A percentile compares a stretch with the other conserved stretches of the same genome.
Evolutionary conservation across 139 green algal genomes (phyloP).

Genomic region (Chlorella vulgaris): DNA sequence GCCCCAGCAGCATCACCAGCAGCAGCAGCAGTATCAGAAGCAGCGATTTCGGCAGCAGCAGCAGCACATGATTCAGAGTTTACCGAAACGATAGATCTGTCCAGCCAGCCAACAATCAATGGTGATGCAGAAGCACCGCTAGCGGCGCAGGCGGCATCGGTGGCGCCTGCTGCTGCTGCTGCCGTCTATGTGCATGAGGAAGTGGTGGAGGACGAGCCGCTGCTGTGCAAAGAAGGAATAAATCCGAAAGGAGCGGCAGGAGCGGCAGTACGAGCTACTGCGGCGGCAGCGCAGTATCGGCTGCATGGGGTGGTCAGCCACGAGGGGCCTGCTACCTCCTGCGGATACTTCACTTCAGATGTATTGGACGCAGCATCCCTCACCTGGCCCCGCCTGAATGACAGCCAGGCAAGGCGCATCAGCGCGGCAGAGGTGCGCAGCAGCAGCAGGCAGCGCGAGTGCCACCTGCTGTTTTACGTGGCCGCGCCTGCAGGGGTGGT

Average conservation of each 20-base stretch:
- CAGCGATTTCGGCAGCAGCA: no score
- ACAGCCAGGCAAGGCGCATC: constrained; percentile 43
- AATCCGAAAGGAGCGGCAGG: background rate
- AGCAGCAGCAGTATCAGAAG: no score
- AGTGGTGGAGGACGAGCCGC: background rate
- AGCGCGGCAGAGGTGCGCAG: constrained; percentile 16
- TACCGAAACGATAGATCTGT: no score
- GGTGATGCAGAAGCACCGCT: no score
- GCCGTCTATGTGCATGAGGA: background rate
- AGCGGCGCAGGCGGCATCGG: background rate
- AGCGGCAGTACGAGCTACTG: background rate
- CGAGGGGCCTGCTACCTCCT: constrained; percentile 30
- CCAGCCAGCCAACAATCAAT: no score
- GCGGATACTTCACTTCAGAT: constrained; percentile 52
- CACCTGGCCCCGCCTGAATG: constrained; percentile 49
- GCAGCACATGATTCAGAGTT: no score
- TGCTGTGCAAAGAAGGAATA: background rate
- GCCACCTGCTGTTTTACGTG: constrained; percentile 63
- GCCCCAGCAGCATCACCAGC: no score
- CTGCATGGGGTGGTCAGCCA: constrained; percentile 44
- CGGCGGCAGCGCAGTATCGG: constrained; percentile 22
- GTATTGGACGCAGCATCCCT: constrained; percentile 14
- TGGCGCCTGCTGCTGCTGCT: background rate
- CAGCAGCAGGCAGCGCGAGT: constrained; percentile 37
- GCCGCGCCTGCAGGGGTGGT: background rate